phyloP scores from a whole-genome alignment of 139 green algal species.

The Volvox reticuliferus region DNA sequence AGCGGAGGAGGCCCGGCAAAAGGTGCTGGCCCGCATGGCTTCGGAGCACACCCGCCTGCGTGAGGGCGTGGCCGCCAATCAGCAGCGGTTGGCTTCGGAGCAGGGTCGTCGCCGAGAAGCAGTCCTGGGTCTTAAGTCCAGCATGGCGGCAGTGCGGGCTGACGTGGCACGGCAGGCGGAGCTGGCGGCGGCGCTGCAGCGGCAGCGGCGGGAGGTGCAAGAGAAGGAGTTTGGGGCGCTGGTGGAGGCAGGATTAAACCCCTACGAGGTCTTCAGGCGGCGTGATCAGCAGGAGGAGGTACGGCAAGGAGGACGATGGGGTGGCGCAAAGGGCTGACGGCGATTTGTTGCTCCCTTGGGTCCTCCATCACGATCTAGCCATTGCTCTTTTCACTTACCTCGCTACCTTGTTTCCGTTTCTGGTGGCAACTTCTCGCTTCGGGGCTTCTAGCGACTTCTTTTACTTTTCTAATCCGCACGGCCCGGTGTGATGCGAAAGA shows the following conservation, averaged over 20 bases:
- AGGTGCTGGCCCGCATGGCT: conserved; percentile 39
- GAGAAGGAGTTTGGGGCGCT: conserved; percentile 61
- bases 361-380: no score
- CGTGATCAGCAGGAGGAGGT: conserved; percentile 54
- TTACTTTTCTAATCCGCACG: no score
- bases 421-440: no score
- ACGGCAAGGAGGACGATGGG: background rate
- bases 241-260: conserved; percentile 70
- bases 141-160: conserved; percentile 25
- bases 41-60: conserved; percentile 40
- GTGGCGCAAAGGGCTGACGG: no score
- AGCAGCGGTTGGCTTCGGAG: conserved; percentile 39
- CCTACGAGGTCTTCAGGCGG: conserved; percentile 71
- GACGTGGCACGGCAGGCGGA: conserved; percentile 31
- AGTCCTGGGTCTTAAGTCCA: conserved; percentile 59
- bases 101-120: conserved; percentile 47
- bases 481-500: no score
- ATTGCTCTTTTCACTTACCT: no score
- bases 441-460: no score
- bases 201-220: conserved; percentile 56
- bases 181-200: conserved; percentile 50
- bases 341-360: no score
- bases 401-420: no score
- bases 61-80: conserved; percentile 19
- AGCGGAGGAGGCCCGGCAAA: conserved; percentile 41